Evolutionary conservation across 257 asterid species (phyloP), one percentile per base, ranked within the genome.

Genomic region (Schizonepeta tenuifolia): DNA sequence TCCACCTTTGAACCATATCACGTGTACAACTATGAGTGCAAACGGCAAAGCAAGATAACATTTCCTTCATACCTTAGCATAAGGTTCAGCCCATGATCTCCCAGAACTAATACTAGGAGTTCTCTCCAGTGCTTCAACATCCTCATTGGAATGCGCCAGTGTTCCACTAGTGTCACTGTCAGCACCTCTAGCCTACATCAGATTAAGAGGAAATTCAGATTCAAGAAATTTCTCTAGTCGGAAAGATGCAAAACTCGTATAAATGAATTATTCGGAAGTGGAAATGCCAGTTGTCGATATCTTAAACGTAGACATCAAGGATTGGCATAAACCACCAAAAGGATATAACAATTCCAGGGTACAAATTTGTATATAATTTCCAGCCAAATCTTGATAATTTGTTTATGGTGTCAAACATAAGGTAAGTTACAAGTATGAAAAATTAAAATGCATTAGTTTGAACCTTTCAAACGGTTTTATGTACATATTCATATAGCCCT

Each of bases 161-260:
- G 63, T 51, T 73, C 82, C 85, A 66, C 83, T 74, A 49, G 78
- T 67, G 65, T 83, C 88, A 62, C 71, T 64, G 38, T 79, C 75
- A 67, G 85, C 70, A 69, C 80, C 93, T 79, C 83, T 83, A 40
- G 81, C 87, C 96, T 91, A 69, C 80, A 83, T 75, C 81, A 76
- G 35, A 77, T 51, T 56, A 41, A 71, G 60, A 70, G 24, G 61
- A 51, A 71, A 33, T n/a, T 21, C n/a, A 10, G 49, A 73, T 47
- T 60, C 41, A 26, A 60, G 8, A 26, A 69, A 15, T 57, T 58
- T 51, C 58, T 70, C 72, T 17, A 64, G 28, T 61, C 31, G 24
- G 13, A 65, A 66, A 51, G 49, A 69, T 64, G 14, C 15, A 17
- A 44, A 47, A 65, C 44, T 53, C n/a, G 40, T 61, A 14, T n/a